These are phyloP conservation scores for Murraya paniculata DNA, from an alignment of 345 rosid species.

Conservation along the genomic window DNA sequence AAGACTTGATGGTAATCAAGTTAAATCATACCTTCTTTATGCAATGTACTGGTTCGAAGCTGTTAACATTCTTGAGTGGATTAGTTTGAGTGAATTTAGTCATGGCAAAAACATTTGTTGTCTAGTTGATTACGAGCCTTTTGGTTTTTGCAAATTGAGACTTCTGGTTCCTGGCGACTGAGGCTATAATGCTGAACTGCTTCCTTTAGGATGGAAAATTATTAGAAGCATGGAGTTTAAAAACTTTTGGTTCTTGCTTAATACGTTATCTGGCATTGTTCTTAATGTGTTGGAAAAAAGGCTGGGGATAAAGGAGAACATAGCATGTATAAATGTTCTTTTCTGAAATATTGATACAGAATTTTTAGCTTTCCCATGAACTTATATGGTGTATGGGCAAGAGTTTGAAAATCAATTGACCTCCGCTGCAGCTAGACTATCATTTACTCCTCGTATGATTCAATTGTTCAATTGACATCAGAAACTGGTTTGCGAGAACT, in stretches of 20 bases:
- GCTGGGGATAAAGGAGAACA: background rate
- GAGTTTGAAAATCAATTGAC: conserved; percentile 1
- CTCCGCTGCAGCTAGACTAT: background rate
- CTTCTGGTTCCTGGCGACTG: background rate
- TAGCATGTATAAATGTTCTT: background rate
- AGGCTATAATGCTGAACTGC: background rate
- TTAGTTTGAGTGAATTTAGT: background rate
- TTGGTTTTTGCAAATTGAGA: background rate
- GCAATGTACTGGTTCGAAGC: background rate
- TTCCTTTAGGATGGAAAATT: background rate
- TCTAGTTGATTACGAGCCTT: background rate
- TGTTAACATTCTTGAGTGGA: background rate
- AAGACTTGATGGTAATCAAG: conserved; percentile 1
- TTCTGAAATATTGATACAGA: background rate
- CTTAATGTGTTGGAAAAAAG: background rate
- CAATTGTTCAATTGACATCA: background rate
- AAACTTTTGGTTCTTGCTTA: background rate
- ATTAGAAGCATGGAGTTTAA: background rate
- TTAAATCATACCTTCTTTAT: background rate
- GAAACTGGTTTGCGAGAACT: background rate
- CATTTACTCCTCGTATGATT: background rate
- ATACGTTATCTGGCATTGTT: background rate
- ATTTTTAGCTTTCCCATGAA: background rate
- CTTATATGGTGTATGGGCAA: background rate
- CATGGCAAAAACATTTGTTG: background rate